Evolutionary conservation across 2,329 filamentous ascomycete genomes (phyloP), one percentile per base, ranked within the genome.

Genomic region (Aureobasidium sp.): DNA sequence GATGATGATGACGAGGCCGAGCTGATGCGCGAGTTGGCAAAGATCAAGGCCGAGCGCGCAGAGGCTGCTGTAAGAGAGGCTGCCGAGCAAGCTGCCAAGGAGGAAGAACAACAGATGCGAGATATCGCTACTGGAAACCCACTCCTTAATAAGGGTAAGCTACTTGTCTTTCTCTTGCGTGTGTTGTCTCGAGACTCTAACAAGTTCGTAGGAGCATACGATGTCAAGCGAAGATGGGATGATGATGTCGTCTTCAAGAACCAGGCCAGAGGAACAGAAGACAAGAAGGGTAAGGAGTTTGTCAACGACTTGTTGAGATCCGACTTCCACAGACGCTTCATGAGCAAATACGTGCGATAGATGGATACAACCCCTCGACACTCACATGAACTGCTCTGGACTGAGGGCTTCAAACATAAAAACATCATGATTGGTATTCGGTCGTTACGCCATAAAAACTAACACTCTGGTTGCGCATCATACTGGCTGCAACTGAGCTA

Each of bases 181-280:
- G 7, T n/a, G 14, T 14, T 14, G 11, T 50, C 19, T 14, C 17
- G n/a, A 12, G 12, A 2, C 2, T 17, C 47, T 50, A 27, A 50
- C 47, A 22, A n/a, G 5, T 6, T 14, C 8, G 5, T 7, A 50
- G 31, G 29, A 50, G 47, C 29, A 68, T 97, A 95, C 73, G 91
- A 87, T 63, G 87, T 97, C 70, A 97, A 96, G 81, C 81, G 90
- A 67, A 78, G 92, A 68, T 99, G 94, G 94, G 94, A 99, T 69
- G 94, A 99, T 70, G 94, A 99, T 73, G 94, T 99, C 14, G 92
- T 99, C 2, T 99, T 99, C 78, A 97, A 96, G 80, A 99, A 99
- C 75, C 94, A 99, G 77, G 94, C 93, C 37, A 84, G 94, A 63
- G 94, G 93, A 9, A 96, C 92, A 0, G 93, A 97, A 71, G 91